Evolutionary conservation across 106 monocot species (phyloP), one percentile per base, ranked within the genome.

Genomic region (Allium sativum): DNA sequence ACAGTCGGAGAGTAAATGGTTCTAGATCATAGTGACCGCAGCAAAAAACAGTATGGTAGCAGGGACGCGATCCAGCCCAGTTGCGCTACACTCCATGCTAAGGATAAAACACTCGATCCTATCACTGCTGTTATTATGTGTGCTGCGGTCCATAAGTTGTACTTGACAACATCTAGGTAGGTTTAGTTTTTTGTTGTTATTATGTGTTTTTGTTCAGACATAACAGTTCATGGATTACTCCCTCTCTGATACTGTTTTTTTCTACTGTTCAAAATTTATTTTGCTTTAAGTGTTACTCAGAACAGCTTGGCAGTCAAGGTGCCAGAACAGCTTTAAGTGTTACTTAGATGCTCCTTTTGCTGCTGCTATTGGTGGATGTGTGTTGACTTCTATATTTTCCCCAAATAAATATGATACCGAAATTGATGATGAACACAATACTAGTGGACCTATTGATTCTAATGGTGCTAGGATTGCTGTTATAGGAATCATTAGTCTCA

Each of bases 401-500:
- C 87, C 95, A 12, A 40, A 61, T 7, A 61, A 53, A 9, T 18
- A 73, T 16, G 16, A 13, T 9, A 64, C 18, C 4, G 9, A 54
- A 4, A 78, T 74, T 8, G 77, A 76, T 0, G 86, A 63, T 1
- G 86, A n/a, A 5, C 75, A 47, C 8, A 81, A 78, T 0, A 81
- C 58, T 0, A 81, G 21, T 3, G 88, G 79, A 31, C 58, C 76
- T 12, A 68, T 96, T 6, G 87, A 82, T 64, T 74, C 79, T 41
- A 82, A 83, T 10, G 95, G 90, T 52, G 58, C 79, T 71, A 96
- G 81, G 66, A 68, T 90, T 65, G 95, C 70, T 5, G 95, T 87
- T 43, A 96, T 96, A 90, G 95, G 75, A 56, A 69, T 96, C 31
- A 80, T 96, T 41, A 78, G 87, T 73, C 62, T 96, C 73, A 83